A percentile compares a stretch with the other conserved stretches of the same genome.
Conservation (phyloP, 306 rosid species). For the Vigna reflexopilosa region DNA sequence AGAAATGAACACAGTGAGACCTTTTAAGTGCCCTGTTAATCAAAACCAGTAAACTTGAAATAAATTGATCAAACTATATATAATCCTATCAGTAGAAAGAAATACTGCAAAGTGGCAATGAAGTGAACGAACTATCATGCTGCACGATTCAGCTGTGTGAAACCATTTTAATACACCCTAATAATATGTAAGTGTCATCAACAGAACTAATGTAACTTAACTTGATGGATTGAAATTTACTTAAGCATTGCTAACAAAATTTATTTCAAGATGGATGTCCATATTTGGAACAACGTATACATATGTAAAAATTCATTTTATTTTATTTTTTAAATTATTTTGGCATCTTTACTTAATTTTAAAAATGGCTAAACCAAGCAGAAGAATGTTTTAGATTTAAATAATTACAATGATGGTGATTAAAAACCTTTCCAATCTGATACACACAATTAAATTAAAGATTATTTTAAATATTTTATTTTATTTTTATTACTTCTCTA, state of each 20-base stretch:
- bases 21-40: conserved; percentile 56
- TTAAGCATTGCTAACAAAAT: conserved; percentile 15
- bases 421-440: not conserved
- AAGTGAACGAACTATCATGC: not conserved
- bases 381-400: not conserved
- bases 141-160: not conserved
- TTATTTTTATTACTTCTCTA: not conserved
- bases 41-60: conserved; percentile 25
- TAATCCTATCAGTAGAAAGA: conserved; percentile 21
- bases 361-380: conserved; percentile 5
- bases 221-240: conserved; percentile 1
- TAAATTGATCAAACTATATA: not conserved
- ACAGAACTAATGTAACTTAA: conserved; percentile 9
- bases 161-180: conserved; percentile 10
- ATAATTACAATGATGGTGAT: not conserved
- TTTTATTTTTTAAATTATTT: not conserved
- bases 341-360: not conserved
- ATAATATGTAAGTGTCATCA: conserved; percentile 24
- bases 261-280: conserved; percentile 5
- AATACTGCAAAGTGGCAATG: not conserved
- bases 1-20: conserved; percentile 51
- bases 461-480: not conserved
- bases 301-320: not conserved
- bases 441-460: not conserved
- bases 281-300: not conserved